Evolutionary conservation across 2,329 filamentous ascomycete species (phyloP), one percentile per base, ranked within the genome.

Genomic region (Venturia carpophila): DNA sequence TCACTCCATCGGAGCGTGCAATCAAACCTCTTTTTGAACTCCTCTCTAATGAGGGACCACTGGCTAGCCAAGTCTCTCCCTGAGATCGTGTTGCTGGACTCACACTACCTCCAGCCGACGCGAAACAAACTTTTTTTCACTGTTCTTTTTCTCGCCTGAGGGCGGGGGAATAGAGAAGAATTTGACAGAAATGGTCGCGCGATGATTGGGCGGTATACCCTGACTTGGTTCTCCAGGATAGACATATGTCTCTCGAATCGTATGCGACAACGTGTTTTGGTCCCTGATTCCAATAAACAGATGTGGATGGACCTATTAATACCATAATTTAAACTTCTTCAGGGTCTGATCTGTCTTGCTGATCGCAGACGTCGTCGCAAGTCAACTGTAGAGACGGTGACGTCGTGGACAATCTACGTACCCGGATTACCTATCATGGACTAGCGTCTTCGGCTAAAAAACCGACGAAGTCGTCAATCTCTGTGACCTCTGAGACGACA

Each of bases 81-180:
- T 58, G 27, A 58, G 30, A 58, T 37, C 19, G 52, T 58, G 52
- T 58, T 27, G 52, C 52, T 37, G 52, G 52, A 58, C 27, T 58
- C 27, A 58, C 52, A 58, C 52, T n/a, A 58, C 52, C 52, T 58
- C 52, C 52, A 21, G 52, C 52, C 11, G 52, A 58, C 52, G 52
- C 52, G 52, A 58, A 19, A 58, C 27, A 58, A 11, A 10, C 24
- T 9, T 37, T 37, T 58, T 58, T 58, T 58, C 52, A 58, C 52
- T 58, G 6, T 58, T 58, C 52, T 19, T n/a, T 19, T n/a, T 58
- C 52, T 58, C 52, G 52, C 52, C 30, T 27, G 19, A 30, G 30
- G 52, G 52, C 30, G 52, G 52, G 52, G 7, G 52, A 37, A 58
- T 58, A 27, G 52, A 58, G 52, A 58, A 58, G 52, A 58, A 21